Base-by-base conservation (phyloP, 768 basidiomycete genomes). In the Tulasnella sp. region DNA sequence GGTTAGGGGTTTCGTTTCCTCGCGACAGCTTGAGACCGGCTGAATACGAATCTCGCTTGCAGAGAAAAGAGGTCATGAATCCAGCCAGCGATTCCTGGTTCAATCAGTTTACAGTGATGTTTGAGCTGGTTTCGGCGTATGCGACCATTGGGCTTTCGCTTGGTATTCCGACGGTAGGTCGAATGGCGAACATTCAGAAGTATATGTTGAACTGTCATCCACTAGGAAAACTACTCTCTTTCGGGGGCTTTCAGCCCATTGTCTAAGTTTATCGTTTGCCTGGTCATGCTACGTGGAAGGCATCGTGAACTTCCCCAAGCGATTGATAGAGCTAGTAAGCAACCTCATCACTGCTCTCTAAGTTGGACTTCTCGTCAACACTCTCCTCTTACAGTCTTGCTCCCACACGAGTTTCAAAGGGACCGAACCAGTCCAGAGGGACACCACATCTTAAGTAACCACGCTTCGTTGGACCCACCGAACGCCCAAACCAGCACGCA, bases 201-300 rank as follows among this genome's bases (percentile, higher is more conserved):
- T 73, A 34, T 36, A 9, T 12, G 72, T 36, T 25, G 25, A 14
- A 64, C 1, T 9, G 14, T 49, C 25, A n/a, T 17, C 29, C 5
- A 17, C 15, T 78, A 97, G 95, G 86, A 88, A 81, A 91, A 92
- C 81, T 93, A 89, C 79, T 93, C 93, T 0, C 87, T 98, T 73
- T 88, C 89, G 6, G 96, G 94, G 0, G 88, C 91, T 15, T 90
- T 96, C 77, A 85, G 86, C 19, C 88, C 91, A 0, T 83, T 97
- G 7, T 96, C 95, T 0, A 99, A 99, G 82, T 86, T 99, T 45
- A 89, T 99, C 75, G 79, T 98, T 34, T 91, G 90, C 80, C 82
- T 88, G 11, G 94, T 99, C 79, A 99, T 99, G 94, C 87, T 99
- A 77, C 92, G 97, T 76, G 95, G 96, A 12, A 88, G 94, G 19